phyloP scores from a whole-genome alignment of 1,284 basidiomycete species.

The Apiotrichum sp. region DNA sequence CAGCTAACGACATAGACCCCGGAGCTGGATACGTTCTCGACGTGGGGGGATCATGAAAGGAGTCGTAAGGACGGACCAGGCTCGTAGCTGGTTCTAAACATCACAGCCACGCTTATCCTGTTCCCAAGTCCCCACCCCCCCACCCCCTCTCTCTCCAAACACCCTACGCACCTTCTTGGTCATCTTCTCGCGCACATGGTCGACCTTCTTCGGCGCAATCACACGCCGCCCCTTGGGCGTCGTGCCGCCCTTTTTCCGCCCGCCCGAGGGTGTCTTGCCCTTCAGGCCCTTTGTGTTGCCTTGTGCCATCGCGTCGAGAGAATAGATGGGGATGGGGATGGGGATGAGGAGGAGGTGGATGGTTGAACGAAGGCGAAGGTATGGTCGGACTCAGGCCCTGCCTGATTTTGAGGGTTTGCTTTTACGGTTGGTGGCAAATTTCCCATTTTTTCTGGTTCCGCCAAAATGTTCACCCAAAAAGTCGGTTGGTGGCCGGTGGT shows the following conservation, averaged over 20 bases:
- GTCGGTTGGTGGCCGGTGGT: too few species aligned
- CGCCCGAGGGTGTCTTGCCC: constrained; percentile 28
- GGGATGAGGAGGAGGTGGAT: background rate
- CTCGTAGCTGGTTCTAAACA: too few species aligned
- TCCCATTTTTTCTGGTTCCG: background rate
- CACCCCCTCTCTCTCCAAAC: background rate
- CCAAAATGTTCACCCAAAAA: background rate
- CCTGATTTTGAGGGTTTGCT: too few species aligned
- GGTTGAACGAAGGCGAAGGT: background rate
- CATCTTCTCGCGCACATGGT: constrained; percentile 28
- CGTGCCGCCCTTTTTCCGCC: constrained; percentile 36
- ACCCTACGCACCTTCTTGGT: constrained; percentile 32
- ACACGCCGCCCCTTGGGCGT: constrained; percentile 38
- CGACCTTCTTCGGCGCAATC: constrained; percentile 37
- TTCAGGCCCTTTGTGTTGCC: constrained; percentile 35
- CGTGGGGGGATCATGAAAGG: too few species aligned
- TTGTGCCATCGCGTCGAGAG: constrained; percentile 35
- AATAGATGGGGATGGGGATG: background rate
- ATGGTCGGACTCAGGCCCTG: too few species aligned
- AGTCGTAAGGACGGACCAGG: too few species aligned
- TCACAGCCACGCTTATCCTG: too few species aligned
- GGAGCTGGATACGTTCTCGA: too few species aligned
- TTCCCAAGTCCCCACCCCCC: background rate
- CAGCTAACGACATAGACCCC: too few species aligned
- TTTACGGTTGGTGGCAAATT: background rate